Evolutionary conservation across 768 basidiomycete genomes (phyloP), one percentile per base, ranked within the genome.

Genomic region (Podaxis carcinomalis): DNA sequence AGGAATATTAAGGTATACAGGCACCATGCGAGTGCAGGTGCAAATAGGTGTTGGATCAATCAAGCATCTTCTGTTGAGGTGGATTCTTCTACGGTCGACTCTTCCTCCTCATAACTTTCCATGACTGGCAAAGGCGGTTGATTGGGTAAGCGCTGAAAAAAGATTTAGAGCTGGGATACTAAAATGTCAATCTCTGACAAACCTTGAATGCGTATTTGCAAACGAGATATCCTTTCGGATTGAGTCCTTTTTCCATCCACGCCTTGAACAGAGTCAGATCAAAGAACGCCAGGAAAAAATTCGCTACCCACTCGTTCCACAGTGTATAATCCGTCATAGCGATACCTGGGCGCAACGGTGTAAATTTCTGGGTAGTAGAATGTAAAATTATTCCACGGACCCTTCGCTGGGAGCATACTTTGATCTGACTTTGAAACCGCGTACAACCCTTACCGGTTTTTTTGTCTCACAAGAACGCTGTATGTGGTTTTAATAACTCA

Each of bases 161-260:
- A 57, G 3, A 35, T 39, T 39, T 39, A 25, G 23, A 37, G 9
- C 42, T 3, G n/a, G 11, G 23, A 32, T n/a, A 36, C 19, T 2
- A 16, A 35, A 19, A 56, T 23, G 61, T 14, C 14, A 25, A 16
- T 39, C 50, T 28, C 7, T 16, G 1, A 67, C 79, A 61, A 56
- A 92, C 92, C 75, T 89, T 86, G 70, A 97, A 90, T 0, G 87
- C 85, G 67, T 83, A 95, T 70, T 93, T 91, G 77, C 94, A 96
- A 25, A 97, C 92, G 37, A 86, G 76, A 69, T 82, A 88, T 1
- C 91, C 90, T 40, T 84, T 78, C 0, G 78, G 70, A 65, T 89
- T 88, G 44, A 88, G 68, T 0, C 94, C 93, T 62, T 75, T 77
- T 64, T 88, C 91, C 71, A 81, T 80, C 90, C 90, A 93, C 3